Conservation (phyloP, 257 asterid genomes). For the Catharanthus roseus region DNA sequence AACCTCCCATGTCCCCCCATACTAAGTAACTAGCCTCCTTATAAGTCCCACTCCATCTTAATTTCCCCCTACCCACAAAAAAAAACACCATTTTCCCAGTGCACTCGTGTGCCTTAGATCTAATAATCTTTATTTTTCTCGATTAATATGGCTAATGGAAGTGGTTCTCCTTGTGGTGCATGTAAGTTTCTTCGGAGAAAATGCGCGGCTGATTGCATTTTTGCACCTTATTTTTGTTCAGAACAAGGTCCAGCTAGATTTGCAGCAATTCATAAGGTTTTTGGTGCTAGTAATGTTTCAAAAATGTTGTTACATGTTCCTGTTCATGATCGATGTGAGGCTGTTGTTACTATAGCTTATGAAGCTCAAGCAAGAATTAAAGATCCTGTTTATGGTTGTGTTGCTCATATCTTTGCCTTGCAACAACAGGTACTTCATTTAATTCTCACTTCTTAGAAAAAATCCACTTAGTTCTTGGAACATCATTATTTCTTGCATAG, state of each 20-base stretch:
- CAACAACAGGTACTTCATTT: slow-evolving; percentile 62
- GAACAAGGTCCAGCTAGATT: slow-evolving; percentile 87
- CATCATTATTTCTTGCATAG: too few species aligned
- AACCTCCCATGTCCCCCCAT: slow-evolving; percentile 50
- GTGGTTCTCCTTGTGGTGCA: slow-evolving; percentile 94
- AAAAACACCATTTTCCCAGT: slow-evolving; percentile 50
- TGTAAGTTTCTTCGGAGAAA: slow-evolving; percentile 88
- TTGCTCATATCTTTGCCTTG: slow-evolving; percentile 64
- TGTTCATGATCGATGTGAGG: slow-evolving; percentile 59
- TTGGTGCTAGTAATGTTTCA: slow-evolving; percentile 90
- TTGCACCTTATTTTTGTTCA: slow-evolving; percentile 79
- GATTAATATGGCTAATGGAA: slow-evolving; percentile 32
- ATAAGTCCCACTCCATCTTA: slow-evolving; percentile 19
- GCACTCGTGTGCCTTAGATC: slow-evolving; percentile 46
- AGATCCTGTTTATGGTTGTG: slow-evolving; percentile 91
- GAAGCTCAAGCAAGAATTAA: slow-evolving; percentile 87
- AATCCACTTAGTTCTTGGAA: too few species aligned
- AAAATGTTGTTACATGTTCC: slow-evolving; percentile 69
- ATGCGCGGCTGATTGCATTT: slow-evolving; percentile 69
- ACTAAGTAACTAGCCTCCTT: slow-evolving; percentile 24
- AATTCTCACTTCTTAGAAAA: too few species aligned
- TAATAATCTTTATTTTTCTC: not conserved
- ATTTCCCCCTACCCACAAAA: not conserved
- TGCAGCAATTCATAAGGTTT: slow-evolving; percentile 90
- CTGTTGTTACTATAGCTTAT: slow-evolving; percentile 77